Evolutionary conservation across 2,329 filamentous ascomycete genomes (phyloP), one percentile per base, ranked within the genome.

Genomic region (Pseudocercospora fuligena): DNA sequence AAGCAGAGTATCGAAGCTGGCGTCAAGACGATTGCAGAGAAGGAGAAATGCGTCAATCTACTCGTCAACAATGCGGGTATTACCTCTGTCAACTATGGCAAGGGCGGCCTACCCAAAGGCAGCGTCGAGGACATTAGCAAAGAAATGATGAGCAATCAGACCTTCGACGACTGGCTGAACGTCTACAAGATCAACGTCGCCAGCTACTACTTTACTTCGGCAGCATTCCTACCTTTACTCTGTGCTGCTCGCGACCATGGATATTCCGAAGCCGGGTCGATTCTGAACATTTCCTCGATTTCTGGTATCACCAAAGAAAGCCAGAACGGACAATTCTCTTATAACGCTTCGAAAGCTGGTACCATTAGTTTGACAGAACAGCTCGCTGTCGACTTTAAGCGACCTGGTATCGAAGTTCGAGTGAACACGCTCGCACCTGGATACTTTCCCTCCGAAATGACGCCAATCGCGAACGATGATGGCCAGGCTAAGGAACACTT

Each of bases 401-500:
- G 82, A 47, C 77, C 79, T 25, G 80, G 78, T 5, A 73, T 87
- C 51, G 84, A 87, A 72, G 81, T 88, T 27, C 76, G 86, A 9
- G 80, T 88, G 65, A 88, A 88, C 73, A 82, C 80, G 36, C 84
- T 88, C 68, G 85, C 86, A 7, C 86, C 85, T 0, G 85, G 85
- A 31, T 81, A 87, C 7, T 88, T 88, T 72, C 85, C 85, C 0
- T 82, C 79, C 29, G 85, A 88, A 76, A 87, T 88, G 84, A 88
- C 85, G 6, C 82, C 85, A 0, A 79, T 82, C 5, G 73, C 80
- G 43, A 81, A 80, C 49, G 81, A 83, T 27, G 78, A 82, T n/a
- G 82, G 82, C 65, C 82, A 87, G 76, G 86, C 84, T 78, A 84
- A 82, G 64, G 77, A 84, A 70, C 80, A 74, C 64, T 76, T 75